phyloP scores from a whole-genome alignment of 768 basidiomycete species.

The Termitomyces bulborhizus region DNA sequence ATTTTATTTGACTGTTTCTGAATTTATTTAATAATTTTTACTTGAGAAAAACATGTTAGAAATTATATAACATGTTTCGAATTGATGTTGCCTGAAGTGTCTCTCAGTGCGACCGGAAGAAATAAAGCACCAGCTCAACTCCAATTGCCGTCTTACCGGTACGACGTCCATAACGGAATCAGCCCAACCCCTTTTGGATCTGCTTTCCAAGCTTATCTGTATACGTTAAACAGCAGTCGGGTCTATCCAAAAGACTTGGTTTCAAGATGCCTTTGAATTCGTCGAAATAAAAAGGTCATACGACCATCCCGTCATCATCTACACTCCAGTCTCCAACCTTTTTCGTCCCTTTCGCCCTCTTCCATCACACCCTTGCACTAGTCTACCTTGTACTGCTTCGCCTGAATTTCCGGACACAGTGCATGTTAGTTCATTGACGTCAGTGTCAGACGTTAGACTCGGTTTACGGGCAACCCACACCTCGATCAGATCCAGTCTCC shows the following conservation, averaged over 20 bases:
- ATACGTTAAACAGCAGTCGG: neutral
- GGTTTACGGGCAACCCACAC: neutral
- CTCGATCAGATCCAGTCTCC: neutral
- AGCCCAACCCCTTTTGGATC: neutral
- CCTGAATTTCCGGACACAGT: neutral
- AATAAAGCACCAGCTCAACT: neutral
- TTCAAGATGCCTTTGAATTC: neutral
- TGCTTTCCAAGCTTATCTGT: neutral
- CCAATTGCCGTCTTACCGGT: neutral
- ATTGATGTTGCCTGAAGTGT: too few relatives aligned
- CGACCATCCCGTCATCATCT: conserved; percentile 11
- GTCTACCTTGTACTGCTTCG: neutral
- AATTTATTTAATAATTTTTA: too few relatives aligned
- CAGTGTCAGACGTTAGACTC: neutral
- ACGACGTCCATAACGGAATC: neutral
- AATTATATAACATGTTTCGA: too few relatives aligned
- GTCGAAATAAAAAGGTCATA: neutral
- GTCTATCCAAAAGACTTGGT: neutral
- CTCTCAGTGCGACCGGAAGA: neutral
- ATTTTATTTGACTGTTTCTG: too few relatives aligned
- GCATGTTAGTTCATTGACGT: neutral
- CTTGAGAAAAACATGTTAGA: too few relatives aligned
- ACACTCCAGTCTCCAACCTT: conserved; percentile 6
- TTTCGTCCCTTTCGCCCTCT: conserved; percentile 9
- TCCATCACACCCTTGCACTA: conserved; percentile 11